Conservation (phyloP, 148 eudicot genomes). For the Silene latifolia region DNA sequence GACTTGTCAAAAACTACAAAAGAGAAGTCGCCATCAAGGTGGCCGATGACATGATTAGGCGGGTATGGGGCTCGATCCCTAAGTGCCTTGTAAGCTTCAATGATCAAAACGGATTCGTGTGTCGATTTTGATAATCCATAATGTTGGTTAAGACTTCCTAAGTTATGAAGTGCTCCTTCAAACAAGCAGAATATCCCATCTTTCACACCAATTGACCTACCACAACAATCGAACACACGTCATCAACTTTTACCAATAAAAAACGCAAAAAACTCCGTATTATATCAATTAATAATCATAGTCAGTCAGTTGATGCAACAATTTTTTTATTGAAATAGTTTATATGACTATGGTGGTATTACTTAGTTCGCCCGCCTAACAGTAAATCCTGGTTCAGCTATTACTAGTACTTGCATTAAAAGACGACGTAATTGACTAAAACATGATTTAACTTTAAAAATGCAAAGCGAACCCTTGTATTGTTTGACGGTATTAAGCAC, state of each 20-base stretch:
- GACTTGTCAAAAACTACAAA: constrained; percentile 81
- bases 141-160: constrained; percentile 84
- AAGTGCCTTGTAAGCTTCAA: constrained; percentile 89
- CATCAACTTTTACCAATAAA: too few relatives aligned
- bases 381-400: too few relatives aligned
- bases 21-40: constrained; percentile 72
- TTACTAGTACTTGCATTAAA: too few relatives aligned
- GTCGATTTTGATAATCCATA: constrained; percentile 72
- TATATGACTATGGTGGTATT: too few relatives aligned
- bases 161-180: constrained; percentile 78
- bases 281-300: too few relatives aligned
- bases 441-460: too few relatives aligned
- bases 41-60: constrained; percentile 77
- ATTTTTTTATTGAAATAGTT: too few relatives aligned
- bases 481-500: not conserved
- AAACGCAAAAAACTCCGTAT: too few relatives aligned
- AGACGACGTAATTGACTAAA: not conserved
- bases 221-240: constrained; percentile 4
- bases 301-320: too few relatives aligned
- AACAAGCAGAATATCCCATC: constrained; percentile 93
- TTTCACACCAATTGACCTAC: constrained; percentile 80
- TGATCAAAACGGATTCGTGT: constrained; percentile 67
- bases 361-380: too few relatives aligned
- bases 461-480: too few relatives aligned
- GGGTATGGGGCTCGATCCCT: constrained; percentile 97